phyloP scores from a whole-genome alignment of 768 basidiomycete genomes.

The Candolleomyces aberdarensis region DNA sequence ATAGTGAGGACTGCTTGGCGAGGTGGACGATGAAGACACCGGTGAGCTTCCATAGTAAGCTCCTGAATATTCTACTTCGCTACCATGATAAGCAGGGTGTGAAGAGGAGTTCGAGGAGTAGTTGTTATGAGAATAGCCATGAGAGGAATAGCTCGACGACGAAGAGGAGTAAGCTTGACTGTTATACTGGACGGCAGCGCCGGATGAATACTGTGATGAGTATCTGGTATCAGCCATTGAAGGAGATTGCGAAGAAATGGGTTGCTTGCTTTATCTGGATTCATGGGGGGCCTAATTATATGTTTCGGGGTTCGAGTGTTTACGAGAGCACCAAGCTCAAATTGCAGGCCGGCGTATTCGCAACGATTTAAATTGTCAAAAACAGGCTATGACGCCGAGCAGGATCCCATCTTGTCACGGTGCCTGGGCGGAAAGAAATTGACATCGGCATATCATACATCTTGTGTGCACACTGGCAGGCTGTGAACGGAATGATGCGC shows the following conservation, averaged over 20 bases:
- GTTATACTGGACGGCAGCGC: constrained; percentile 4
- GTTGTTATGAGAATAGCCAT: neutral
- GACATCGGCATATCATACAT: constrained; percentile 11
- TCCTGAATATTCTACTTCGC: constrained; percentile 1
- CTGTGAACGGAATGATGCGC: constrained; percentile 5
- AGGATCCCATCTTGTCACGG: constrained; percentile 10
- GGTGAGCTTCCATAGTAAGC: constrained; percentile 2
- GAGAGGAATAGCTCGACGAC: neutral
- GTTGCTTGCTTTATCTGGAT: neutral
- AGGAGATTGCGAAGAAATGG: neutral
- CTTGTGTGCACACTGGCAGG: constrained; percentile 3
- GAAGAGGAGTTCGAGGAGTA: neutral
- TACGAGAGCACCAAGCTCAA: constrained; percentile 10
- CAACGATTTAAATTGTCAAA: constrained; percentile 14
- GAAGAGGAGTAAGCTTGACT: constrained; percentile 1
- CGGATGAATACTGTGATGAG: constrained; percentile 10
- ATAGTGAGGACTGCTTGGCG: constrained; percentile 5
- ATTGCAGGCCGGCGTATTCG: constrained; percentile 11
- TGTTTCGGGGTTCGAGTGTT: constrained; percentile 3
- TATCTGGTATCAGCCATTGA: constrained; percentile 7
- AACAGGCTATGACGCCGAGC: constrained; percentile 9
- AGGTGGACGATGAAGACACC: neutral
- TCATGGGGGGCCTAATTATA: constrained; percentile 7
- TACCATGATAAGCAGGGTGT: neutral
- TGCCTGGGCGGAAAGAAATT: constrained; percentile 17